phyloP scores from a whole-genome alignment of 495 filamentous ascomycete genomes.

The Penicillium mononematosum region DNA sequence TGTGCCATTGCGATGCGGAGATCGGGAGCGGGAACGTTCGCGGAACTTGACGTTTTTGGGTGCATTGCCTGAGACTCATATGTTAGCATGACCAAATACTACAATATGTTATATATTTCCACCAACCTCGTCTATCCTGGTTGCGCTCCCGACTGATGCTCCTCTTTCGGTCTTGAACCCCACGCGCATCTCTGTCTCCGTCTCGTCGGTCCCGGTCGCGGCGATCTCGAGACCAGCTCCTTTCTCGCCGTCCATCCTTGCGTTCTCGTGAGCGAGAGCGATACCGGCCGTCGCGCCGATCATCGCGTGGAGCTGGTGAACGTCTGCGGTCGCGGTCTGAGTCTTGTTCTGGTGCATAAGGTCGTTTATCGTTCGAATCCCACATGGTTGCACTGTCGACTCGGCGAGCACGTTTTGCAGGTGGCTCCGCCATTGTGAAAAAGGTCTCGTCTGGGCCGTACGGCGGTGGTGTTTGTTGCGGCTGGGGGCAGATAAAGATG shows the following conservation, averaged over 20 bases:
- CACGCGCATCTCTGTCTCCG: slow-evolving; percentile 41
- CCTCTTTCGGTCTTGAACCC: slow-evolving; percentile 41
- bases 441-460: slow-evolving; percentile 9
- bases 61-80: slow-evolving; percentile 24
- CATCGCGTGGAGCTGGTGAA: slow-evolving; percentile 31
- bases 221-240: slow-evolving; percentile 49
- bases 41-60: slow-evolving; percentile 41
- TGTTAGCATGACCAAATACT: background rate
- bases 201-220: slow-evolving; percentile 42
- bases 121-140: slow-evolving; percentile 43
- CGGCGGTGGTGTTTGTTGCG: slow-evolving; percentile 2
- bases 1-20: slow-evolving; percentile 41
- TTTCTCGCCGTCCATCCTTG: slow-evolving; percentile 39
- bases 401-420: slow-evolving; percentile 53
- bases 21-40: slow-evolving; percentile 45
- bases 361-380: slow-evolving; percentile 44
- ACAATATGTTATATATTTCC: background rate
- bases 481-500: background rate
- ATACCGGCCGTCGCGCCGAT: slow-evolving; percentile 37
- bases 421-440: slow-evolving; percentile 51
- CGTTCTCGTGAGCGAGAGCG: slow-evolving; percentile 46
- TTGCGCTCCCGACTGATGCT: slow-evolving; percentile 50
- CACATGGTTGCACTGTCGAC: slow-evolving; percentile 55
- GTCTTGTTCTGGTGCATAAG: slow-evolving; percentile 30
- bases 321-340: slow-evolving; percentile 41